These are phyloP conservation scores for Cystobasidium onofrii DNA, from an alignment of 768 basidiomycete genomes.

Conservation along the genomic window DNA sequence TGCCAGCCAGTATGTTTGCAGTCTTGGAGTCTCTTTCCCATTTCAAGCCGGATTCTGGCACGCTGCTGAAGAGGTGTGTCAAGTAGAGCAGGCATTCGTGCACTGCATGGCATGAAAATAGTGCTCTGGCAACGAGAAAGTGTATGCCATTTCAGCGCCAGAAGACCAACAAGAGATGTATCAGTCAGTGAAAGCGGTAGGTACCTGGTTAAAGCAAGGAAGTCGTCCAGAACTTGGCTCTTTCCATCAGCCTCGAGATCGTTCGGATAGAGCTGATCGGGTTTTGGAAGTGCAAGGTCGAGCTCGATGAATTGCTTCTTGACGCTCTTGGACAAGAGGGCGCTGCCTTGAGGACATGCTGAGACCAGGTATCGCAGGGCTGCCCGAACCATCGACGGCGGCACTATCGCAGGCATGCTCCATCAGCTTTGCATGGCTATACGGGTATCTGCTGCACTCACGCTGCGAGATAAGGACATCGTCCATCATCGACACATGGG, in stretches of 20 bases:
- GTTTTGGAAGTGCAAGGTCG: not conserved
- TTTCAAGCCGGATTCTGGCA: too few relatives aligned
- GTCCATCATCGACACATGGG: conserved; percentile 2
- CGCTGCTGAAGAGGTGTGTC: not conserved
- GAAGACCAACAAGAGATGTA: too few relatives aligned
- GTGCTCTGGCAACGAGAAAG: not conserved
- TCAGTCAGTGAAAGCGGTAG: not conserved
- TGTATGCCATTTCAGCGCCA: too few relatives aligned
- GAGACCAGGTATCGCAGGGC: not conserved
- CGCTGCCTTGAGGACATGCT: not conserved
- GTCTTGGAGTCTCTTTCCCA: too few relatives aligned
- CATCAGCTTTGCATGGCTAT: not conserved
- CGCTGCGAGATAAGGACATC: not conserved
- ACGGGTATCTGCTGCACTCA: too few relatives aligned
- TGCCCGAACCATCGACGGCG: not conserved
- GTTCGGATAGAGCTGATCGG: not conserved
- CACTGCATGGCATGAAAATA: not conserved
- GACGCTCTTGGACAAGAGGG: not conserved
- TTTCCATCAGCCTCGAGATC: not conserved
- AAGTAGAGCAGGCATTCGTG: not conserved
- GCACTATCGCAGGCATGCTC: too few relatives aligned
- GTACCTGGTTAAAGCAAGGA: not conserved
- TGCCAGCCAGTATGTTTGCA: too few relatives aligned
- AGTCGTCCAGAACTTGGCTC: not conserved
- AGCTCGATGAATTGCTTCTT: not conserved